A percentile compares a stretch with the other conserved stretches of the same genome.
Conservation (phyloP, 352 stramenopile species). For the Globisporangium camurandrum region DNA sequence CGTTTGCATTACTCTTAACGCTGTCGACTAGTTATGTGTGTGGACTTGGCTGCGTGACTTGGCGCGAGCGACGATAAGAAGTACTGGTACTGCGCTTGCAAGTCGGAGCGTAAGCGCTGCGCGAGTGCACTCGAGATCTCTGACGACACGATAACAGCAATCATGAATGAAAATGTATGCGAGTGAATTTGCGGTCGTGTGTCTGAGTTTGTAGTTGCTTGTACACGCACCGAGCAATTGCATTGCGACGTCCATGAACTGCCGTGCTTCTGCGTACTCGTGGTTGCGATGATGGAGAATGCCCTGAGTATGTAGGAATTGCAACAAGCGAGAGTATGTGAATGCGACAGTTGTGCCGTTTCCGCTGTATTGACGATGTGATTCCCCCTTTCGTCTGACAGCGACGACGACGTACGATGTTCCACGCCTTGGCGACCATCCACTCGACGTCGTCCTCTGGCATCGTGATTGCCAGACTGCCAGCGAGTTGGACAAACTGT, state of each 20-base stretch:
- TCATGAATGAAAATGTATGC: background rate
- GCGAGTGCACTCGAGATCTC: slow-evolving; percentile 23
- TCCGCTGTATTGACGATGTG: no score
- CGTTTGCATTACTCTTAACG: no score
- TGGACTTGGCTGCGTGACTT: slow-evolving; percentile 3
- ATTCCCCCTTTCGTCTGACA: no score
- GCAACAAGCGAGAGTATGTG: no score
- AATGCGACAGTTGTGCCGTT: no score
- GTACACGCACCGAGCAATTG: slow-evolving; percentile 25
- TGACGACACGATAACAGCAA: slow-evolving; percentile 4
- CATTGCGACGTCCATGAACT: slow-evolving; percentile 39
- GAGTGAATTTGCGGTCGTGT: background rate
- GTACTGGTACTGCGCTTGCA: slow-evolving; percentile 38
- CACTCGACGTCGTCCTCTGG: slow-evolving; percentile 53
- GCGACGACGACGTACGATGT: slow-evolving; percentile 51
- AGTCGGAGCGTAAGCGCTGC: slow-evolving; percentile 19
- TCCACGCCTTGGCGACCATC: slow-evolving; percentile 72
- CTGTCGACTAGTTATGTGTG: no score
- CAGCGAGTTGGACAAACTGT: slow-evolving; percentile 48
- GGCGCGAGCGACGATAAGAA: slow-evolving; percentile 13
- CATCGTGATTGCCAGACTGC: slow-evolving; percentile 37
- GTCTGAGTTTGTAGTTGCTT: background rate
- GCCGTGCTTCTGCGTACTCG: slow-evolving; percentile 20
- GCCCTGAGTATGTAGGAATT: no score
- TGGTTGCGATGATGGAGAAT: slow-evolving; percentile 25